A percentile compares a stretch with the other conserved stretches of the same genome.
These are phyloP conservation scores for Xylaria intraflava DNA, from an alignment of 495 filamentous ascomycete genomes.

Conservation along the genomic window DNA sequence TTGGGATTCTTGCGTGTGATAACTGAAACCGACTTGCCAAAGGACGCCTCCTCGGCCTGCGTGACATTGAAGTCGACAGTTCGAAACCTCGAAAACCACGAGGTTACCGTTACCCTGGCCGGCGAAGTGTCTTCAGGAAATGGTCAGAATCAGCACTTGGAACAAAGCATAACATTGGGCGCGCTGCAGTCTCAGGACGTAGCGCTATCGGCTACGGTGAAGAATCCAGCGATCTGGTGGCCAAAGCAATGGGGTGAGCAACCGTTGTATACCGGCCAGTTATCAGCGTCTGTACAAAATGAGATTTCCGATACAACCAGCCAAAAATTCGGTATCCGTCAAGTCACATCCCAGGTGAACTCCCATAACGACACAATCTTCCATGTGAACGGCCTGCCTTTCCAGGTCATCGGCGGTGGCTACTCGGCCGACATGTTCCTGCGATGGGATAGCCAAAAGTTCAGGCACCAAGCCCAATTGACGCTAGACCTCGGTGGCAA, in stretches of 20 bases:
- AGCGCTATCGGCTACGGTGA: conserved; percentile 30
- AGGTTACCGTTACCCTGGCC: conserved; percentile 31
- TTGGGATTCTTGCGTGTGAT: conserved; percentile 45
- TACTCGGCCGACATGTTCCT: conserved; percentile 58
- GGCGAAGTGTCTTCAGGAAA: conserved; percentile 31
- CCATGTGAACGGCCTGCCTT: conserved; percentile 48
- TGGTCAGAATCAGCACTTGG: conserved; percentile 19
- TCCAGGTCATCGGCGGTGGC: conserved; percentile 55
- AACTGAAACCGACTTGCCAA: conserved; percentile 33
- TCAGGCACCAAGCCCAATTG: conserved; percentile 42
- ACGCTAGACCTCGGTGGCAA: conserved; percentile 56
- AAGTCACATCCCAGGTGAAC: conserved; percentile 47
- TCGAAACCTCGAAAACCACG: conserved; percentile 40
- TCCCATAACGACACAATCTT: conserved; percentile 49
- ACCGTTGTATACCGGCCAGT: conserved; percentile 34
- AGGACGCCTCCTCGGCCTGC: conserved; percentile 25
- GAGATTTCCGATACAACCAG: conserved; percentile 38
- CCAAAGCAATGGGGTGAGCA: conserved; percentile 45
- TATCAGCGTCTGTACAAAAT: conserved; percentile 31
- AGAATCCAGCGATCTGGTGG: conserved; percentile 43
- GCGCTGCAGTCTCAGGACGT: conserved; percentile 32
- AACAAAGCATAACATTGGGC: conserved; percentile 31
- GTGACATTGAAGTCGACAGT: conserved; percentile 43
- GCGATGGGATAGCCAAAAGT: conserved; percentile 43
- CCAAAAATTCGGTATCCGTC: conserved; percentile 49